phyloP scores from a whole-genome alignment of 441 rosid species.

The Breynia disticha region DNA sequence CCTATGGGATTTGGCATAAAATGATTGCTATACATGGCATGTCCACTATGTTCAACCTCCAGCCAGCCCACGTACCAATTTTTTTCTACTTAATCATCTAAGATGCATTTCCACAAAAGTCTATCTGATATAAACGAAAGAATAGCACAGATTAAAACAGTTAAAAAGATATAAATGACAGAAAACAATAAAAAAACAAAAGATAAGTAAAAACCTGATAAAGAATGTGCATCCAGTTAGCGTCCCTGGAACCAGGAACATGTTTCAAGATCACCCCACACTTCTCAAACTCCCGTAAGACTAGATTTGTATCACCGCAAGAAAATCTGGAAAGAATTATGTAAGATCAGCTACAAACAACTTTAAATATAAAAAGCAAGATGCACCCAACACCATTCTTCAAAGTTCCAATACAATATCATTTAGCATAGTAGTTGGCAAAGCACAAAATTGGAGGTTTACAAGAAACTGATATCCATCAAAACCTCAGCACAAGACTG shows the following conservation, averaged over 20 bases:
- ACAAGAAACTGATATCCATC: no score
- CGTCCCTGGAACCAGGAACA: constrained; percentile 87
- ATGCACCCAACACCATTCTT: no score
- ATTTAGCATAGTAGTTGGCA: neutral
- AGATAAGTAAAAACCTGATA: constrained; percentile 55
- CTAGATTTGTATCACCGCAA: constrained; percentile 80
- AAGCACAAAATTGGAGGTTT: neutral
- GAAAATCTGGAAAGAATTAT: constrained; percentile 52
- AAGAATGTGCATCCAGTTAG: constrained; percentile 96
- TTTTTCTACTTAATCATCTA: no score
- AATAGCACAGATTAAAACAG: no score
- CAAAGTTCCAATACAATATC: no score
- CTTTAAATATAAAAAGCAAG: neutral
- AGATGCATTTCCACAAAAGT: no score
- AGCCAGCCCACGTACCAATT: no score
- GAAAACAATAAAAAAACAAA: constrained; percentile 3
- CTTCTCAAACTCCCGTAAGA: constrained; percentile 86
- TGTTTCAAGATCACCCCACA: constrained; percentile 83
- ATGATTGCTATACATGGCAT: no score
- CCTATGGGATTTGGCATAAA: no score
- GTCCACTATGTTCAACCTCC: no score
- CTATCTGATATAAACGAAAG: no score
- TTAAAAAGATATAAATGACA: neutral
- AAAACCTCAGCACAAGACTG: no score
- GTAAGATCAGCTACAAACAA: neutral